These are phyloP conservation scores for Starmerella scarabaei DNA, from an alignment of 805 yeast genomes.

Conservation along the genomic window DNA sequence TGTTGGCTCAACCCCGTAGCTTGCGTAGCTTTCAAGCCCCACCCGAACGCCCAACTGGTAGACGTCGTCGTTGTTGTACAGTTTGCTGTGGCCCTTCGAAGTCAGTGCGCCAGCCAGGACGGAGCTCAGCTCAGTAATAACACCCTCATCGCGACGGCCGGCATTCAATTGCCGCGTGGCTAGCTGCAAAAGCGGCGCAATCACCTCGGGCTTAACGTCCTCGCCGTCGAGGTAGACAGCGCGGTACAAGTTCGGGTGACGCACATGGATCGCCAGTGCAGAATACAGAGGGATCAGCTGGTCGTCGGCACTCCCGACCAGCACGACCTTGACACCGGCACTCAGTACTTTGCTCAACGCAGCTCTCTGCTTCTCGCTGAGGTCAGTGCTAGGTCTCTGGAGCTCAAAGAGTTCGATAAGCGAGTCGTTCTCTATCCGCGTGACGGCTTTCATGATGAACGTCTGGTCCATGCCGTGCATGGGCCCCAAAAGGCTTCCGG, in stretches of 20 bases:
- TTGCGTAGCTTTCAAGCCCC: slow-evolving; percentile 56
- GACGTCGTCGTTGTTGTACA: slow-evolving; percentile 74
- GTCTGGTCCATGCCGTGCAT: slow-evolving; percentile 80
- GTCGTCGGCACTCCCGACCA: slow-evolving; percentile 84
- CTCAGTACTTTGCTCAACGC: slow-evolving; percentile 51
- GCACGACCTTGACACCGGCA: slow-evolving; percentile 62
- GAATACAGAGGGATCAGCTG: slow-evolving; percentile 90
- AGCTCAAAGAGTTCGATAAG: slow-evolving; percentile 76
- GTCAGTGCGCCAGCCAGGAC: slow-evolving; percentile 80
- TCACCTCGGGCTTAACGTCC: slow-evolving; percentile 66
- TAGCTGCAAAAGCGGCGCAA: slow-evolving; percentile 56
- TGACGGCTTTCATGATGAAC: slow-evolving; percentile 71
- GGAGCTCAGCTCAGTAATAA: slow-evolving; percentile 68
- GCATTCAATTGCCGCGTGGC: slow-evolving; percentile 62
- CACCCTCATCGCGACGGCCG: slow-evolving; percentile 76
- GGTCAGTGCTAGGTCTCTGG: slow-evolving; percentile 60
- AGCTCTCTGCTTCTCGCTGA: slow-evolving; percentile 57
- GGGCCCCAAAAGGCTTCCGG: slow-evolving; percentile 91
- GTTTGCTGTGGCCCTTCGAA: slow-evolving; percentile 87
- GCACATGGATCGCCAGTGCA: slow-evolving; percentile 64
- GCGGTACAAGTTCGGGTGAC: slow-evolving; percentile 80
- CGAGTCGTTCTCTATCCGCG: slow-evolving; percentile 81
- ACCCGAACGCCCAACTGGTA: slow-evolving; percentile 68
- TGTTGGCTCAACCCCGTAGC: slow-evolving; percentile 27
- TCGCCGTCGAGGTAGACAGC: slow-evolving; percentile 82